phyloP scores from a whole-genome alignment of 495 filamentous ascomycete species.

The Hyaloscypha hepaticicola region DNA sequence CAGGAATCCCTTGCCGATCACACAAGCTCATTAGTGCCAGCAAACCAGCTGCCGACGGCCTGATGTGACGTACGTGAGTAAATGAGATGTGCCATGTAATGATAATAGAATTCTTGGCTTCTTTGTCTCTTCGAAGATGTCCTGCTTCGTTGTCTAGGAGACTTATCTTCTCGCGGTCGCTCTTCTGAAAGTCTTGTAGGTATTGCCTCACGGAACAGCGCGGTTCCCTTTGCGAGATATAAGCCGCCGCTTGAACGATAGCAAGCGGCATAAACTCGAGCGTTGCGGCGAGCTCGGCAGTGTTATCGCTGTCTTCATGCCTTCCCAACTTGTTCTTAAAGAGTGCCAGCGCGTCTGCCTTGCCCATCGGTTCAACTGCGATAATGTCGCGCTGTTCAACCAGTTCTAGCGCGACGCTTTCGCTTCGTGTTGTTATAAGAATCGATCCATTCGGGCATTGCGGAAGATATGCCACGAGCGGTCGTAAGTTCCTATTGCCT shows the following conservation, averaged over 20 bases:
- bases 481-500: not conserved
- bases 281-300: conserved; percentile 24
- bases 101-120: conserved; percentile 42
- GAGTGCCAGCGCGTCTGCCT: conserved; percentile 35
- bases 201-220: conserved; percentile 36
- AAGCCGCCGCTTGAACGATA: conserved; percentile 44
- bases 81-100: conserved; percentile 50
- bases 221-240: conserved; percentile 33
- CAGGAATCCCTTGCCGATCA: conserved; percentile 36
- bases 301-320: conserved; percentile 15
- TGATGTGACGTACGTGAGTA: conserved; percentile 36
- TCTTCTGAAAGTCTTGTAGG: conserved; percentile 37
- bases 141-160: conserved; percentile 39
- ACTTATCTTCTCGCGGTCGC: conserved; percentile 34
- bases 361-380: conserved; percentile 36
- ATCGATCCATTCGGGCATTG: conserved; percentile 34
- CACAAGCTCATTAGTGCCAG: conserved; percentile 40
- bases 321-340: conserved; percentile 38
- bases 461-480: conserved; percentile 27
- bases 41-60: conserved; percentile 34
- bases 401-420: conserved; percentile 31
- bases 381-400: conserved; percentile 40
- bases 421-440: conserved; percentile 41
- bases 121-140: conserved; percentile 39
- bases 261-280: conserved; percentile 48